phyloP scores from a whole-genome alignment of 768 basidiomycete genomes.

The Leccinum obscurum region DNA sequence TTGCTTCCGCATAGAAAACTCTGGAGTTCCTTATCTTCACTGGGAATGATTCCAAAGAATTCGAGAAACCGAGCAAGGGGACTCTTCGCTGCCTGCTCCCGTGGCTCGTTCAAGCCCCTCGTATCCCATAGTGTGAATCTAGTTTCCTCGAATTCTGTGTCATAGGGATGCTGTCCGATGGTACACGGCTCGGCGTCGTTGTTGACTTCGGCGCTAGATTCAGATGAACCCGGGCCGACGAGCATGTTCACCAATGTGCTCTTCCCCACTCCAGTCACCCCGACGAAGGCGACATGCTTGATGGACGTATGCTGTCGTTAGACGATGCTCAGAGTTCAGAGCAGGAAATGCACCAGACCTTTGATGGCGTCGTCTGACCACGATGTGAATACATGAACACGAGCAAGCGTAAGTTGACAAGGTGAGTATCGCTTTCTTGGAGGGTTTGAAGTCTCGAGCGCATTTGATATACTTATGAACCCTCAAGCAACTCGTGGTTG shows the following conservation, averaged over 20 bases:
- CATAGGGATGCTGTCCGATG: too few species aligned
- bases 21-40: slow-evolving; percentile 13
- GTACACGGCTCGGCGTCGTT: not conserved
- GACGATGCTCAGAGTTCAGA: not conserved
- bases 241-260: slow-evolving; percentile 20
- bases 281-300: slow-evolving; percentile 17
- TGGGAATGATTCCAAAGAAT: slow-evolving; percentile 3
- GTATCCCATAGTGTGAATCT: too few species aligned
- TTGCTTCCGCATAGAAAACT: slow-evolving; percentile 11
- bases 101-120: too few species aligned
- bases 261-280: slow-evolving; percentile 17
- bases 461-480: not conserved
- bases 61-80: slow-evolving; percentile 4
- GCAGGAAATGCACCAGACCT: slow-evolving; percentile 3
- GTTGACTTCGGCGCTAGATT: not conserved
- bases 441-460: not conserved
- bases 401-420: not conserved
- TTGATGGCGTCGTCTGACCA: not conserved
- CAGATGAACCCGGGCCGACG: not conserved
- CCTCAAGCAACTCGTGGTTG: slow-evolving; percentile 1
- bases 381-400: not conserved
- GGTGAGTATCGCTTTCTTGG: not conserved
- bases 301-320: not conserved
- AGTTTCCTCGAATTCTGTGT: too few species aligned
- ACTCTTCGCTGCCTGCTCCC: too few species aligned